Base-by-base conservation (phyloP, 441 rosid species). In the Flueggea neowawraea region DNA sequence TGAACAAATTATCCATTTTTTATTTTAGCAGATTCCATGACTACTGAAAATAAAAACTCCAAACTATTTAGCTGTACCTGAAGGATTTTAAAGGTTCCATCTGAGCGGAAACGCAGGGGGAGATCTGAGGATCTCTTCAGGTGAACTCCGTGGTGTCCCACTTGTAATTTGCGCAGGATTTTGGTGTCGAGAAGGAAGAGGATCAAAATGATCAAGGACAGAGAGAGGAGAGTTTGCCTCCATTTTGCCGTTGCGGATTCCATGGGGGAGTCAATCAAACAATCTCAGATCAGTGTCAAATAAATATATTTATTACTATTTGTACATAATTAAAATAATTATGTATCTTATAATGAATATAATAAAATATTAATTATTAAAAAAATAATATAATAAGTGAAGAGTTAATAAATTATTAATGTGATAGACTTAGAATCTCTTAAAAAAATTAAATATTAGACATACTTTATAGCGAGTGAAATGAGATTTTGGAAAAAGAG, bases 11-110 rank as follows among this genome's bases (percentile, higher is more conserved):
- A 49, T 1, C 12, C 62, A 15, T 36, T 13, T 14, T 7, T 12
- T 13, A 6, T 12, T 12, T 5, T 36, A 5, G 41, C 9, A 36
- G 28, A 10, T 6, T n/a, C 54, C 28, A 32, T 31, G 28, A 17
- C 41, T 49, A 48, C 44, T 52, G 13, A 63, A 13, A 16, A 56
- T n/a, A 17, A 47, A 11, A 8, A 45, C 31, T 28, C 5, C 11
- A 10, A 31, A 22, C 28, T 22, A 22, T 22, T 22, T 22, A 53
- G 55, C n/a, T n/a, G 16, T 36, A 88, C 94, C 96, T 92, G 96
- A 53, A 90, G 92, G 86, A 90, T 93, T 63, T 90, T 93, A 88
- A 90, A 93, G 16, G 92, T 78, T 62, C 96, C 97, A 52, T 90
- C 94, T 49, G 78, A 70, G 51, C 86, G 89, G 71, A 93, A 90